These are phyloP conservation scores for Agastache rugosa DNA, from an alignment of 257 asterid species.

Conservation along the genomic window DNA sequence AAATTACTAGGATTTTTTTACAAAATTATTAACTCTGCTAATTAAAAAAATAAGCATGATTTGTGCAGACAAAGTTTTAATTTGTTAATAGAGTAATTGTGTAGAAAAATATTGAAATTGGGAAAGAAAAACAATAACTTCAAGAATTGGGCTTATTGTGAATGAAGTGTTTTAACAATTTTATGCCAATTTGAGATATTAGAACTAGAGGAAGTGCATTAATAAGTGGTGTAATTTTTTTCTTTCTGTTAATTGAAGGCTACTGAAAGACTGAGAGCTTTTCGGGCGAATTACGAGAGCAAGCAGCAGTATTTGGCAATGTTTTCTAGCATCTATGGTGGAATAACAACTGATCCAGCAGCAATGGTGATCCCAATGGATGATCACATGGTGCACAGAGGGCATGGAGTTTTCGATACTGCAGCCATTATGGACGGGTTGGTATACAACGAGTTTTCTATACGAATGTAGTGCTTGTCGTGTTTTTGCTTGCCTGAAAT, in stretches of 20 bases:
- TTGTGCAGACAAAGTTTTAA: background rate
- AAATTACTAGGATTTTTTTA: background rate
- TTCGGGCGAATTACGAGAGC: slow-evolving; percentile 55
- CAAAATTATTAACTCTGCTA: background rate
- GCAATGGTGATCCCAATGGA: slow-evolving; percentile 95
- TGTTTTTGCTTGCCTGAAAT: background rate
- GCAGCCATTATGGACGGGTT: slow-evolving; percentile 87
- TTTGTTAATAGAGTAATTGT: background rate
- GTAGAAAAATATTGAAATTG: background rate
- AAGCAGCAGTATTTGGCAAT: slow-evolving; percentile 79
- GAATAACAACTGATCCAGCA: slow-evolving; percentile 83
- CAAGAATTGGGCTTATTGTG: background rate
- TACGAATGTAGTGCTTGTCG: background rate
- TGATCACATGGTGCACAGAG: slow-evolving; percentile 97
- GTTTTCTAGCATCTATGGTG: slow-evolving; percentile 88
- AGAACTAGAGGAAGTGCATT: background rate
- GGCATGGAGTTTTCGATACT: slow-evolving; percentile 96
- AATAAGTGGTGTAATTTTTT: background rate
- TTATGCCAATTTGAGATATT: background rate
- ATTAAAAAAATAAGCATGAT: background rate
- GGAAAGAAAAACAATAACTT: background rate
- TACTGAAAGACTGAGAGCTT: slow-evolving; percentile 60
- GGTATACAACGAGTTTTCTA: slow-evolving; percentile 32
- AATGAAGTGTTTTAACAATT: slow-evolving; percentile 9
- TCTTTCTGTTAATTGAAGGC: slow-evolving; percentile 49